Evolutionary conservation across 2,329 filamentous ascomycete species (phyloP).

Genomic region (Cladosporium sphaerospermum): DNA sequence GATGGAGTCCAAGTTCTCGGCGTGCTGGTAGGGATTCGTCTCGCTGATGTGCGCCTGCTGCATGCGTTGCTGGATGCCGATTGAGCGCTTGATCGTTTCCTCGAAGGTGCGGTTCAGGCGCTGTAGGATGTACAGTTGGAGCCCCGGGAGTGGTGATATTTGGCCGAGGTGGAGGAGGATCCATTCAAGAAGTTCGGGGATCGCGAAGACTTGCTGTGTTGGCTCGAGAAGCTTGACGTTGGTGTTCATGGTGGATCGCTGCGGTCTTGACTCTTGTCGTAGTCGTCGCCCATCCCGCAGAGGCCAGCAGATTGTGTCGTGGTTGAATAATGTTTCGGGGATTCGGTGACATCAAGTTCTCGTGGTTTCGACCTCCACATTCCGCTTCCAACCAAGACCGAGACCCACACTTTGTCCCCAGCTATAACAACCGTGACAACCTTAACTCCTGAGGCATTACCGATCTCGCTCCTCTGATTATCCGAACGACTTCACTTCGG

Average conservation of each 20-base stretch:
- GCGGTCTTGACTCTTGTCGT: neutral
- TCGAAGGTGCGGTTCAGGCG: neutral
- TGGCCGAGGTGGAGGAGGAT: constrained; percentile 2
- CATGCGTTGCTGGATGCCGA: neutral
- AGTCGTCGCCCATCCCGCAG: neutral
- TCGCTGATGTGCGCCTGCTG: neutral
- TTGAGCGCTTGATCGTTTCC: neutral
- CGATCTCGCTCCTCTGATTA: no score
- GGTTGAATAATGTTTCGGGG: neutral
- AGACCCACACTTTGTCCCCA: constrained; percentile 1
- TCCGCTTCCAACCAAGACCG: neutral
- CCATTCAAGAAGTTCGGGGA: constrained; percentile 7
- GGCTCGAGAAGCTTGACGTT: neutral
- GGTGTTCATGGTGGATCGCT: neutral
- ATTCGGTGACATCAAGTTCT: constrained; percentile 6
- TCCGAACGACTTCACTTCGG: no score
- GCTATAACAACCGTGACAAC: neutral
- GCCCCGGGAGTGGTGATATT: neutral
- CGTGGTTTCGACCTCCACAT: constrained; percentile 5
- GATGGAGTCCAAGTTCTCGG: neutral
- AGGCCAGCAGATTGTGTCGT: neutral
- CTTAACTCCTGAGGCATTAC: neutral
- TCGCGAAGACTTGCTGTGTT: constrained; percentile 3
- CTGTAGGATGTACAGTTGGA: constrained; percentile 2
- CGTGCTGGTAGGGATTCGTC: neutral